Conservation (phyloP, 75 land plant genomes). For the Cunninghamia lanceolata region DNA sequence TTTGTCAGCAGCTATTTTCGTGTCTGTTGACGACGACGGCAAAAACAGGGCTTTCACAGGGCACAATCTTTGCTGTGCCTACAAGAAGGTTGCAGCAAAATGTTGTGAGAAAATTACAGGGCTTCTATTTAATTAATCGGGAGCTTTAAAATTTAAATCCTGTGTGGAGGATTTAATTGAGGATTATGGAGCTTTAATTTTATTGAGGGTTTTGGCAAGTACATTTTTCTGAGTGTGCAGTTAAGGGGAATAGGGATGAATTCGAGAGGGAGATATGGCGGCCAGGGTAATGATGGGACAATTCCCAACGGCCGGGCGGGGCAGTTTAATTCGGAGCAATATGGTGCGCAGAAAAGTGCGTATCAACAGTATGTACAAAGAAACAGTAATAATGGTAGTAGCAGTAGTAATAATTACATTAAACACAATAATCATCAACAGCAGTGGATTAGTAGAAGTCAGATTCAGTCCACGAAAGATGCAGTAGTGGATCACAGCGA, state of each 20-base stretch:
- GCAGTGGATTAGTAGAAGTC: constrained; percentile 13
- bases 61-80: background rate
- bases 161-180: background rate
- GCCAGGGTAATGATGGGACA: background rate
- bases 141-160: background rate
- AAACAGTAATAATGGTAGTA: background rate
- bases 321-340: constrained; percentile 4
- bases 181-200: background rate
- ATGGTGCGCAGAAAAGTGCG: background rate
- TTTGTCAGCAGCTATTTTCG: background rate
- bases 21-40: background rate
- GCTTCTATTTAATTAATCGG: background rate
- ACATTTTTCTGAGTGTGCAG: background rate
- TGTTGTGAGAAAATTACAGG: background rate
- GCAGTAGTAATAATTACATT: background rate
- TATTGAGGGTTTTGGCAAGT: background rate
- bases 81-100: background rate
- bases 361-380: constrained; percentile 11
- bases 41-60: background rate
- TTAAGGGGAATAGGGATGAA: background rate
- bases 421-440: constrained; percentile 2
- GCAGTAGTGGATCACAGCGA: background rate
- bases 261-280: constrained; percentile 1
- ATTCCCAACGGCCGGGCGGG: constrained; percentile 2
- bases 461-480: background rate